Base-by-base conservation (phyloP, 1,139 yeast genomes). In the Blastobotrys malaysiensis region DNA sequence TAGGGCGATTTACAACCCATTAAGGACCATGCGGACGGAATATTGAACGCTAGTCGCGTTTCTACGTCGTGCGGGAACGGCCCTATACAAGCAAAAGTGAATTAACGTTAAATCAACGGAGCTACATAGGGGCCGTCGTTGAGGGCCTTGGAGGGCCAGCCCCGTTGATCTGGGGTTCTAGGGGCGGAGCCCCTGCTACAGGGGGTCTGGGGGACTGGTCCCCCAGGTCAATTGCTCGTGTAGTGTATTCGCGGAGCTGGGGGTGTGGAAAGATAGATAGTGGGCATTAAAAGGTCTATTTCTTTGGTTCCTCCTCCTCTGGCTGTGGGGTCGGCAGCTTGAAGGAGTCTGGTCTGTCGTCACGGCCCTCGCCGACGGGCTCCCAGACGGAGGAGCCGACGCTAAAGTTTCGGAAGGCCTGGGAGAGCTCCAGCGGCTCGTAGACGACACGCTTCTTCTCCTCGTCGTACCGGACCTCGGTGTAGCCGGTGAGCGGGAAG, bases 311-410 rank as follows among this genome's bases (percentile, higher is more conserved):
- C 59, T 67, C 65, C 58, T 67, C 72, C 68, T 86, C 95, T 19
- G 91, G 88, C 72, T 83, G 84, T 49, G 95, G 95, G 54, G 83
- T 79, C 54, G 96, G 95, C 68, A 88, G 81, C 72, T 84, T 85
- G 78, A 88, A 88, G 20, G 81, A 73, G 59, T 84, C 91, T 9
- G 96, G 96, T 39, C 95, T 82, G 63, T 79, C 82, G 69, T 88
- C 96, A 62, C 82, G 78, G 67, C 96, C 96, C 49, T 84, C 87
- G 58, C 96, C 96, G 63, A 87, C 93, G 64, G 87, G 96, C 72
- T 88, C 96, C 95, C 96, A 88, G 55, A 86, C 89, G 45, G 95
- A 83, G 22, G 93, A 82, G 51, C 96, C 96, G 55, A 87, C 95
- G 44, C 88, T 77, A 73, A 88, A 88, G 76, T 88, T 86, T 78